Evolutionary conservation across 2,329 filamentous ascomycete genomes (phyloP), one percentile per base, ranked within the genome.

Genomic region (Fusarium robinianum): DNA sequence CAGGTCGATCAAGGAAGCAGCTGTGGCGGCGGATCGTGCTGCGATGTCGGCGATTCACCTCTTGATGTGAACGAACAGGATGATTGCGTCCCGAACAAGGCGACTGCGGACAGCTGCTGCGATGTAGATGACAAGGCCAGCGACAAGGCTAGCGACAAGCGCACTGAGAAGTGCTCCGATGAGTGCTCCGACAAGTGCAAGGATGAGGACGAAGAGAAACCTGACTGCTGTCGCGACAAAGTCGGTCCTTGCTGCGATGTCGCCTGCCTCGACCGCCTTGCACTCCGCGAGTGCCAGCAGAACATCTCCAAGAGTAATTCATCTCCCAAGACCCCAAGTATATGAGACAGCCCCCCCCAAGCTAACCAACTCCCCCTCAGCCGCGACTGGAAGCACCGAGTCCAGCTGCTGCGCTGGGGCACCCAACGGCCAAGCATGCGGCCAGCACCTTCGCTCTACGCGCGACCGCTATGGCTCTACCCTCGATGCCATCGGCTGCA

Each of bases 401-500:
- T 45, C 38, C 24, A 8, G 32, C 35, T 26, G 21, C 30, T 65
- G 57, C 15, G 34, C 16, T 18, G 51, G 47, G 10, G 34, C 19
- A 15, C 29, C 22, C 9, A 54, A 48, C 44, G 65, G 56, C 38
- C 62, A 66, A 30, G 55, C 70, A 19, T 78, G 74, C 52, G 49
- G 46, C 17, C 32, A 64, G 5, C 75, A 78, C 46, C 44, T 47
- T 1, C 60, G 54, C 8, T 65, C 64, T 6, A 60, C 67, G 3
- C 67, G 62, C 18, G 60, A 68, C 16, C 65, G 59, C 11, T 79
- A 78, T 39, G 67, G 64, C 1, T 65, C 67, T 3, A 73, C 55
- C 10, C 69, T 80, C 2, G 60, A 72, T 30, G 71, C 75, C 5
- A 60, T 81, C 1, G 77, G 77, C 4, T 80, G 77, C 57, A 75